Base-by-base conservation (phyloP, 306 rosid genomes). In the Begonia peltatifolia region DNA sequence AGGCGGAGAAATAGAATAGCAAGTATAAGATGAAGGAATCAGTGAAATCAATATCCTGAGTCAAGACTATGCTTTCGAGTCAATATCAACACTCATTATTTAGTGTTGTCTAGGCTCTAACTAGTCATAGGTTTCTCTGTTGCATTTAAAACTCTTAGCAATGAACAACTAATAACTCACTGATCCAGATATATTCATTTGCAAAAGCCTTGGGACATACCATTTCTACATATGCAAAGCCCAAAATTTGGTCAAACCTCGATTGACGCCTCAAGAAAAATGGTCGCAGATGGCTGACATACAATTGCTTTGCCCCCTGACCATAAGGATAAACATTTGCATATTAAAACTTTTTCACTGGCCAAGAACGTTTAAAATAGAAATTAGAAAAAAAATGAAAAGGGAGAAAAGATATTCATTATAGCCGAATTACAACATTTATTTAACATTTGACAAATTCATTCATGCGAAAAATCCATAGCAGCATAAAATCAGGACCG, bases 301-400 rank as follows among this genome's bases (percentile, higher is more conserved):
- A 89, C 67, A 89, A 46, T 62, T 79, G 80, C 54, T 78, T 78
- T 14, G 95, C 94, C 57, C 97, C 95, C 95, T 82, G 67, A 35
- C 62, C 53, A 48, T 66, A 62, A 62, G 55, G 38, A 30, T 30
- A 30, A 30, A 30, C 23, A 30, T 7, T 5, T 30, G 38, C 23
- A 20, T 1, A 20, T 30, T 30, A 30, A 30, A 20, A 20, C 23
- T 20, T 20, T 20, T 20, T 20, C 4, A 30, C 38, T 30, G 38
- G 6, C 3, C 38, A 30, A 6, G 38, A 30, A 7, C 38, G 3
- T 30, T 30, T 30, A 7, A 30, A 30, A 30, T 5, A 2, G 38
- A 30, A 30, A 30, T 30, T 30, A 7, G 38, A 30, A 30, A 30
- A 30, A 17, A 20, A 20, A 20, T 20, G 4, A 20, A 20, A 20